Conservation (phyloP, 2,329 filamentous ascomycete species). For the Triangularia setosa region DNA sequence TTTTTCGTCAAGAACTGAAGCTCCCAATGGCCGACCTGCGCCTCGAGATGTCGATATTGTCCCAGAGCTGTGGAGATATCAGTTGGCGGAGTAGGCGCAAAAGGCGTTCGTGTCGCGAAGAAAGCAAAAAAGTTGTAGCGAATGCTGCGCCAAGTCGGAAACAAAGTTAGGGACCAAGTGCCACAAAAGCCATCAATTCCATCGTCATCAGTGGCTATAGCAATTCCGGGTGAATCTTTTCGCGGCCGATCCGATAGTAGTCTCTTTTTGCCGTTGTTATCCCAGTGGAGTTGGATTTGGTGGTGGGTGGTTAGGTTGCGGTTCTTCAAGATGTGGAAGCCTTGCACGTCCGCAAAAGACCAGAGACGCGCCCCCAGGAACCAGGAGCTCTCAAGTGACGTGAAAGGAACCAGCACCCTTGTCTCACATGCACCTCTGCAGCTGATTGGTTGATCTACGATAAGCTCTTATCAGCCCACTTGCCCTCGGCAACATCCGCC, state of each 20-base stretch:
- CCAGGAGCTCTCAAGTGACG: constrained; percentile 7
- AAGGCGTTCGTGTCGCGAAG: neutral
- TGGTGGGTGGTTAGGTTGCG: neutral
- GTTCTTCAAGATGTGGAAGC: neutral
- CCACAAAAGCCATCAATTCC: neutral
- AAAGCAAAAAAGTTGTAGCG: neutral
- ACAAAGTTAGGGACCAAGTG: neutral
- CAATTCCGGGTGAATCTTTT: neutral
- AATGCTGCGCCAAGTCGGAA: neutral
- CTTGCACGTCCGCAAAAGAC: neutral
- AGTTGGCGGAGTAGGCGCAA: neutral
- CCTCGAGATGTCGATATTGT: neutral
- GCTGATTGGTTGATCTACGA: neutral
- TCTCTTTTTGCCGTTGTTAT: neutral
- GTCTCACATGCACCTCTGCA: neutral
- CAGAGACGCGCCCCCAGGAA: constrained; percentile 5
- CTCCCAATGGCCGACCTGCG: neutral
- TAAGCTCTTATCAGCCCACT: neutral
- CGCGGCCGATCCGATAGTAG: neutral
- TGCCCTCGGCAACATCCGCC: neutral
- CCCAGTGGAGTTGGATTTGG: neutral
- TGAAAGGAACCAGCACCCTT: constrained; percentile 8
- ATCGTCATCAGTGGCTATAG: neutral
- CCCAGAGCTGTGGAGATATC: neutral
- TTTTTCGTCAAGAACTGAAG: neutral